These are phyloP conservation scores for Alectoria sarmentosa DNA, from an alignment of 495 filamentous ascomycete species.

Conservation along the genomic window DNA sequence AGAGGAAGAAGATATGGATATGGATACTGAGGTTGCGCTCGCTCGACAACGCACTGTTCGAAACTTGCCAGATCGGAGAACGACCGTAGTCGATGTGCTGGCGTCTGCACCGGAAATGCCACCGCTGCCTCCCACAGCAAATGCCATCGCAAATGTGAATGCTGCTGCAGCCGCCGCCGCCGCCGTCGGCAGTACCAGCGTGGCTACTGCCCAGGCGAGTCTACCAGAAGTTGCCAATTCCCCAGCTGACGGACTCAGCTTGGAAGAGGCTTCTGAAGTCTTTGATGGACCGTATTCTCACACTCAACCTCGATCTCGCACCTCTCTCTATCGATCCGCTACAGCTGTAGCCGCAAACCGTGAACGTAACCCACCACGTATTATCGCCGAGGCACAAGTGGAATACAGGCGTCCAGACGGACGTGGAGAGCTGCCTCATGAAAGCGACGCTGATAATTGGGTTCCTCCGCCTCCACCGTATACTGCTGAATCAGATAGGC, in stretches of 20 bases:
- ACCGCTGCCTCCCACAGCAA: constrained; percentile 20
- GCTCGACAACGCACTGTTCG: constrained; percentile 59
- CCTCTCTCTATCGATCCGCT: constrained; percentile 69
- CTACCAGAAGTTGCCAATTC: constrained; percentile 8
- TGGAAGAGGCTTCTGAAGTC: constrained; percentile 28
- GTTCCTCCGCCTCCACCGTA: constrained; percentile 90
- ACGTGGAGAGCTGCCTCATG: constrained; percentile 65
- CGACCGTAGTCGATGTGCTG: constrained; percentile 21
- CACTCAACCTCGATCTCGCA: constrained; percentile 66
- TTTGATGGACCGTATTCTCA: constrained; percentile 70
- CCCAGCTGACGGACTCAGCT: constrained; percentile 20
- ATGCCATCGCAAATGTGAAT: constrained; percentile 19
- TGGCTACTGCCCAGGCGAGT: background rate
- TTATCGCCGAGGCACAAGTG: constrained; percentile 25
- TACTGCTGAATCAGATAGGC: constrained; percentile 56
- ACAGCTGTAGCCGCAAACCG: constrained; percentile 68
- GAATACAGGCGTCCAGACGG: constrained; percentile 50
- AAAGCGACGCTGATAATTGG: constrained; percentile 90
- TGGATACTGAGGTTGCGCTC: constrained; percentile 76
- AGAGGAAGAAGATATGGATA: constrained; percentile 66
- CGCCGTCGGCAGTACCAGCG: background rate
- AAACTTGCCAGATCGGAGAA: constrained; percentile 17
- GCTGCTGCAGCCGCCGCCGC: constrained; percentile 4
- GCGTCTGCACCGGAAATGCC: constrained; percentile 23
- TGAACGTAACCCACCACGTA: constrained; percentile 46